phyloP scores from a whole-genome alignment of 805 yeast genomes.

The Metschnikowia vanudenii region DNA sequence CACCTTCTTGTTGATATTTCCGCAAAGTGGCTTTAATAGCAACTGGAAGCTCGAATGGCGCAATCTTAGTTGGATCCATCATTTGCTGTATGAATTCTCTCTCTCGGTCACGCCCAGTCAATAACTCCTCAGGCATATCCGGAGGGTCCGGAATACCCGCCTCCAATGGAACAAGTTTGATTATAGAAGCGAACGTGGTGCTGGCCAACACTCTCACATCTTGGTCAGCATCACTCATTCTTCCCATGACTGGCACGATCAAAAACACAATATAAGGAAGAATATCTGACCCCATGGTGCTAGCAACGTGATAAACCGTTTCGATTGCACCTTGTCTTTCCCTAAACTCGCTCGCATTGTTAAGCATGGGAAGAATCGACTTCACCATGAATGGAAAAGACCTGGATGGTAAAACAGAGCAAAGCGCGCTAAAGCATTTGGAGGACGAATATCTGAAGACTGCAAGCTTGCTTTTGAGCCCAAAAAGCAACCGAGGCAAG shows the following conservation, averaged over 20 bases:
- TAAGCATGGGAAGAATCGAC: slow-evolving; percentile 72
- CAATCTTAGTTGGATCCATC: slow-evolving; percentile 94
- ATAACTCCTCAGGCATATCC: slow-evolving; percentile 79
- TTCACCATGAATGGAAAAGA: slow-evolving; percentile 82
- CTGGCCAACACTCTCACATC: slow-evolving; percentile 91
- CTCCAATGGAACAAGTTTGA: slow-evolving; percentile 92
- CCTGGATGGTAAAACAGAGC: slow-evolving; percentile 62
- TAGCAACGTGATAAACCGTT: slow-evolving; percentile 79
- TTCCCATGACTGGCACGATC: slow-evolving; percentile 92
- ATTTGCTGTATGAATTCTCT: slow-evolving; percentile 93
- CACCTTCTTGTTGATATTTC: slow-evolving; percentile 97
- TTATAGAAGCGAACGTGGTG: slow-evolving; percentile 93
- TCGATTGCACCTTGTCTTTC: slow-evolving; percentile 95
- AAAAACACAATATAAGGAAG: slow-evolving; percentile 93
- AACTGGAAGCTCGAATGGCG: slow-evolving; percentile 86
- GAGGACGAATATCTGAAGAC: slow-evolving; percentile 90
- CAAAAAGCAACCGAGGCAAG: slow-evolving; percentile 46
- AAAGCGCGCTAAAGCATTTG: slow-evolving; percentile 78
- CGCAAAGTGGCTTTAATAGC: slow-evolving; percentile 89
- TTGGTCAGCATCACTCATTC: slow-evolving; percentile 93
- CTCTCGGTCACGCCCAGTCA: slow-evolving; percentile 89
- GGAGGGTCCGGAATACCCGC: slow-evolving; percentile 96
- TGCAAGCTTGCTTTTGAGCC: slow-evolving; percentile 65
- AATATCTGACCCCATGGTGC: slow-evolving; percentile 82
- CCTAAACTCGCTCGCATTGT: slow-evolving; percentile 64